phyloP scores from a whole-genome alignment of 768 basidiomycete genomes.

The Boletus rubescentipes region DNA sequence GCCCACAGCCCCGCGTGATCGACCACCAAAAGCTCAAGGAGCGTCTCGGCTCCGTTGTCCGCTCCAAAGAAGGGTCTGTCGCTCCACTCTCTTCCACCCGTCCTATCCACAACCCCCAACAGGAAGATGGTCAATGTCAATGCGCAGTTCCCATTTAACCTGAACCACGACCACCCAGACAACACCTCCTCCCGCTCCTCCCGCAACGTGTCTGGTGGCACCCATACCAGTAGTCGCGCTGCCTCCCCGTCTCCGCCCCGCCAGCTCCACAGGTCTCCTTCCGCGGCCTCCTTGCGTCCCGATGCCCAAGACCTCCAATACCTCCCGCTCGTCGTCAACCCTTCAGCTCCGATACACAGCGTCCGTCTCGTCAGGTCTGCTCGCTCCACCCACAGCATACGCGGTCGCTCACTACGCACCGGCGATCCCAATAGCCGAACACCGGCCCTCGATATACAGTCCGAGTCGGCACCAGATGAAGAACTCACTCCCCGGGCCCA shows the following conservation, averaged over 20 bases:
- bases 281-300: slow-evolving; percentile 22
- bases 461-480: not conserved
- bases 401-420: slow-evolving; percentile 23
- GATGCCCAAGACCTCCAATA: slow-evolving; percentile 20
- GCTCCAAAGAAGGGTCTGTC: slow-evolving; percentile 58
- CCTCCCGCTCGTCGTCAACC: slow-evolving; percentile 3
- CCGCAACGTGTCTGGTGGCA: slow-evolving; percentile 37
- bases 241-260: slow-evolving; percentile 22
- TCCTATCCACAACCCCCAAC: slow-evolving; percentile 2
- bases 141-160: slow-evolving; percentile 59
- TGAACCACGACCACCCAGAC: slow-evolving; percentile 25
- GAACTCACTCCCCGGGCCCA: slow-evolving; percentile 1
- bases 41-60: slow-evolving; percentile 53
- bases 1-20: slow-evolving; percentile 34
- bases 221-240: slow-evolving; percentile 17
- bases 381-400: slow-evolving; percentile 10
- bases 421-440: slow-evolving; percentile 12
- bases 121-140: slow-evolving; percentile 75
- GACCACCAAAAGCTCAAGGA: slow-evolving; percentile 54
- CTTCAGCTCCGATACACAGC: slow-evolving; percentile 16
- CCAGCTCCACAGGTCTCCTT: slow-evolving; percentile 22
- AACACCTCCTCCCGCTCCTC: slow-evolving; percentile 29
- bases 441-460: not conserved
- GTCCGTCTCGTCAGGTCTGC: slow-evolving; percentile 25
- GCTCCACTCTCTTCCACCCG: not conserved